A percentile compares a stretch with the other conserved stretches of the same genome.
These are phyloP conservation scores for Pezicula neosporulosa DNA, from an alignment of 2,329 filamentous ascomycete species.

Conservation along the genomic window DNA sequence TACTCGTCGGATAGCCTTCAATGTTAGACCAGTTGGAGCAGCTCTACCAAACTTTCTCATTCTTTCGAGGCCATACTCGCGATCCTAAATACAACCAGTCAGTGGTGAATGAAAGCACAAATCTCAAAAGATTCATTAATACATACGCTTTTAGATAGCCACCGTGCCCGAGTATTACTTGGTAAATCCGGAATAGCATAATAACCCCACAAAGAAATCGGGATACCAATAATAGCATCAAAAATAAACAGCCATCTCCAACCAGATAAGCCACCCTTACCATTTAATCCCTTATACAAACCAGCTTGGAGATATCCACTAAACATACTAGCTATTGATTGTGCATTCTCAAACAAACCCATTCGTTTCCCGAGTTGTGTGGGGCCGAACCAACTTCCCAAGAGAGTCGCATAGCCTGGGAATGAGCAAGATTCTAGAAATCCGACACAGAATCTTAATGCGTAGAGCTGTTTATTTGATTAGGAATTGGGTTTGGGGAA, in stretches of 20 bases:
- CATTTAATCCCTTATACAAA: conserved; percentile 17
- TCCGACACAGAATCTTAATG: conserved; percentile 37
- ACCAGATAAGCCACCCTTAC: conserved; percentile 12
- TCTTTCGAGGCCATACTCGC: conserved; percentile 27
- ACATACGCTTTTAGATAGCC: conserved; percentile 47
- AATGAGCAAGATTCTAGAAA: conserved; percentile 4
- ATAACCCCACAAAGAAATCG: conserved; percentile 17
- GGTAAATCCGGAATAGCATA: conserved; percentile 5
- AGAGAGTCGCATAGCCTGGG: conserved; percentile 1
- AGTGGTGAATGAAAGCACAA: conserved; percentile 38
- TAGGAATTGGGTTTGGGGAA: too few species aligned
- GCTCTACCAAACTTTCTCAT: conserved; percentile 1
- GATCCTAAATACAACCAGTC: conserved; percentile 38
- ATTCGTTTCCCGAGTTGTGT: conserved; percentile 2
- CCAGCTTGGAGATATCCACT: conserved; percentile 16
- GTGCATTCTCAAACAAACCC: not conserved
- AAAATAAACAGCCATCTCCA: conserved; percentile 24
- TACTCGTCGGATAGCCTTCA: conserved; percentile 11
- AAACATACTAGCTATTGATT: conserved; percentile 23
- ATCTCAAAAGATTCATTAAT: conserved; percentile 39
- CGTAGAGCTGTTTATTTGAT: not conserved
- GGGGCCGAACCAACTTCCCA: conserved; percentile 4
- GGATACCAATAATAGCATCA: conserved; percentile 17
- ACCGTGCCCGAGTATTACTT: conserved; percentile 9
- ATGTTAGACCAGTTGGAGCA: not conserved